Base-by-base conservation (phyloP, 306 rosid genomes). In the Gastrolobium bilobum region DNA sequence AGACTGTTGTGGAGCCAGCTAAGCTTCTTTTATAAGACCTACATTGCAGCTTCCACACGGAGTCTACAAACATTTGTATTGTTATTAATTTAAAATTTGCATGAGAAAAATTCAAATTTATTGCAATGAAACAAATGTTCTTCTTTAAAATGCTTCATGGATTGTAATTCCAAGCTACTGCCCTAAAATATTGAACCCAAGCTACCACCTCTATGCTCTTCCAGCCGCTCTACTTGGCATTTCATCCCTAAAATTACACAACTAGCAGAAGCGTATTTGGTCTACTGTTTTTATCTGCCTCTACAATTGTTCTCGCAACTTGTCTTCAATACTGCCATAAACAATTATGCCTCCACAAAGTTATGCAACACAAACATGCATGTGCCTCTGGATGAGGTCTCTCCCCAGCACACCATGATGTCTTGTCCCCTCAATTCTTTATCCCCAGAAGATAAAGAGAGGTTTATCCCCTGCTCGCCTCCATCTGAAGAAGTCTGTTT, bases 1-100 rank as follows among this genome's bases (percentile, higher is more conserved):
- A 10, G 34, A 31, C 26, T 30, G 3, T 64, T n/a, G 43, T 38
- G 15, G 38, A 67, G 30, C 29, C 54, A 67, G 40, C 39, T 26
- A 44, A 67, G 72, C 69, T 67, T 43, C 34, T 44, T 67, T 10
- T 40, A 67, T 26, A 10, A 30, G 56, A 44, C 39, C 39, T 43
- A 4, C 2, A 37, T 14, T 38, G 30, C 2, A 39, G 68, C 10
- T 62, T 11, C 68, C 33, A 38, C 33, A n/a, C 48, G 7, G 31
- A 0, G 33, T 50, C 50, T 34, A 33, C 42, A 59, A 38, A 37
- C 39, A 67, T 43, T 11, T 62, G 46, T 38, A 13, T 37, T 62
- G 47, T n/a, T 62, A 62, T 62, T 37, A 62, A 59, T 59, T 20
- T 13, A 61, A 64, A 14, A 35, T 64, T 20, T 20, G 26, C 26